Evolutionary conservation across 192 early-diverging fungal species (phyloP).

Genomic region (Rhizoclosmatium sp.): DNA sequence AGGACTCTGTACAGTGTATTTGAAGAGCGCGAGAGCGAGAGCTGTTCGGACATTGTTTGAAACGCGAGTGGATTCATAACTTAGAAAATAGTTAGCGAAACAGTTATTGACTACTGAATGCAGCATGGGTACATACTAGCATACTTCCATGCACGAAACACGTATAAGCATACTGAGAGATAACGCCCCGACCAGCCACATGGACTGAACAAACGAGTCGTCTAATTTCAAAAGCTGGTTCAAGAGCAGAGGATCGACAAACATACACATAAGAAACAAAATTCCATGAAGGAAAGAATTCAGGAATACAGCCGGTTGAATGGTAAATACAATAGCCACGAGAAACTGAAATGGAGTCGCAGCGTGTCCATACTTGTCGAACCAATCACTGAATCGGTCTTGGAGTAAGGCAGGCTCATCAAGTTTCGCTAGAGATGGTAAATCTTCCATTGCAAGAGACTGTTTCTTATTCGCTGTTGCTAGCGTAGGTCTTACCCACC

Average conservation of each 20-base stretch:
- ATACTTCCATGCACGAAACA: slow-evolving; percentile 32
- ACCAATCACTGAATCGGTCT: background rate
- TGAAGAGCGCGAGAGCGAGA: slow-evolving; percentile 27
- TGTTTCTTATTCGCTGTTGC: slow-evolving; percentile 14
- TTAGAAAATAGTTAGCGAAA: background rate
- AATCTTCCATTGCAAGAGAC: background rate
- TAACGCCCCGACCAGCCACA: slow-evolving; percentile 5
- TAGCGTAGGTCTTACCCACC: slow-evolving; percentile 26
- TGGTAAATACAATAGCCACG: background rate
- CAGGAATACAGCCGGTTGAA: slow-evolving; percentile 18
- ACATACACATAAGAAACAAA: slow-evolving; percentile 27
- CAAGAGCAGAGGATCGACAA: slow-evolving; percentile 29
- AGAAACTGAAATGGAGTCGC: background rate
- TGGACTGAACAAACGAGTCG: slow-evolving; percentile 1
- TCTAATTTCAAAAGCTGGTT: background rate
- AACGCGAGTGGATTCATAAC: slow-evolving; percentile 29
- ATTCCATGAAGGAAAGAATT: slow-evolving; percentile 21
- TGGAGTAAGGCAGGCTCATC: slow-evolving; percentile 5
- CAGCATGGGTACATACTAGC: slow-evolving; percentile 7
- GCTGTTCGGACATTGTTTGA: slow-evolving; percentile 27
- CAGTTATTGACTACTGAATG: background rate
- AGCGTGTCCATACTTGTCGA: background rate
- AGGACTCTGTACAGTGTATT: background rate
- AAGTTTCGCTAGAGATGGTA: slow-evolving; percentile 9
- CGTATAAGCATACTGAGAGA: slow-evolving; percentile 26